Evolutionary conservation across 306 rosid species (phyloP).

Genomic region (Sindora glabra): DNA sequence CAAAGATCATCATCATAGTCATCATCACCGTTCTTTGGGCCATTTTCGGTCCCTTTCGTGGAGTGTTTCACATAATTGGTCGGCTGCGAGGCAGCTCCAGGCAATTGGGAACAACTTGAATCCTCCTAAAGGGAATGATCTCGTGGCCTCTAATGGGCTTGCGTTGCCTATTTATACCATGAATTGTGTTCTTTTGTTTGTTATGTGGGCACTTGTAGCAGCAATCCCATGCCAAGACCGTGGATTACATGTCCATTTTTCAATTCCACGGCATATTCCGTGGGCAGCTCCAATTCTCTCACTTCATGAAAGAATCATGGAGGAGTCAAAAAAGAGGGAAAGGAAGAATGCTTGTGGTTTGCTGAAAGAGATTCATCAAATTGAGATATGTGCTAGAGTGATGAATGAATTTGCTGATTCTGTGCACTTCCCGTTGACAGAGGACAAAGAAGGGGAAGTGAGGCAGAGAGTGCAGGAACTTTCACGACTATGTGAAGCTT

Average conservation of each 20-base stretch:
- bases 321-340: constrained; percentile 75
- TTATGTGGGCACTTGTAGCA: constrained; percentile 90
- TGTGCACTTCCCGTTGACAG: constrained; percentile 60
- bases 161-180: constrained; percentile 51
- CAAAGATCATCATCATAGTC: constrained; percentile 10
- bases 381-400: constrained; percentile 63
- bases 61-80: constrained; percentile 91
- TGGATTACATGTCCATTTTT: constrained; percentile 62
- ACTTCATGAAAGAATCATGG: constrained; percentile 66
- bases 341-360: constrained; percentile 63
- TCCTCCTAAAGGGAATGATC: constrained; percentile 59
- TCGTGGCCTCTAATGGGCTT: constrained; percentile 48
- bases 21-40: constrained; percentile 36
- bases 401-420: constrained; percentile 64
- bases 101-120: constrained; percentile 56
- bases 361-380: constrained; percentile 72
- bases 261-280: constrained; percentile 35
- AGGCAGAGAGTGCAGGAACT: constrained; percentile 61
- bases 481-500: constrained; percentile 34
- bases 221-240: constrained; percentile 98
- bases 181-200: constrained; percentile 52
- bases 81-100: constrained; percentile 85
- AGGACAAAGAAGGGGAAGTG: constrained; percentile 58
- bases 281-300: constrained; percentile 66
- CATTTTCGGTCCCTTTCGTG: constrained; percentile 84